Evolutionary conservation across 208 protist genomes (phyloP).

Genomic region (Strigomonas culicis): DNA sequence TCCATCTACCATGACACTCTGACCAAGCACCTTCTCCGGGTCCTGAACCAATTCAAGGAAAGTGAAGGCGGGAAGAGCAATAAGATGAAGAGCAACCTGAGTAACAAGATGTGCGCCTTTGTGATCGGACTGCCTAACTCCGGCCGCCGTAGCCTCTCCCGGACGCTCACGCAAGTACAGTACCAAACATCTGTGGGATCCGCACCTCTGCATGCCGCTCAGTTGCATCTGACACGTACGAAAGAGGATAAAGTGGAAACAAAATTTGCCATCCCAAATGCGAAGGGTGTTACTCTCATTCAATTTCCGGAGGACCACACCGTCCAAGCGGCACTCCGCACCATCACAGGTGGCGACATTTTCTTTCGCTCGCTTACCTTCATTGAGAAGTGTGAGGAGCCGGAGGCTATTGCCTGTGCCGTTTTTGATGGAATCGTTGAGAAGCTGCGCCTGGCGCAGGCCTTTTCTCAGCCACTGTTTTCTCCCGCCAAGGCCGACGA

Average conservation of each 20-base stretch:
- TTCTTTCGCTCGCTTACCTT: constrained; percentile 67
- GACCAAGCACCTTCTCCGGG: constrained; percentile 44
- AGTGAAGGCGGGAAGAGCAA: constrained; percentile 47
- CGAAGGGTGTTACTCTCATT: constrained; percentile 74
- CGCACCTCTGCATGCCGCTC: constrained; percentile 65
- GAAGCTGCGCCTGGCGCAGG: constrained; percentile 61
- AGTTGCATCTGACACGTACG: constrained; percentile 64
- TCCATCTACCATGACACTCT: constrained; percentile 63
- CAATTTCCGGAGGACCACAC: constrained; percentile 64
- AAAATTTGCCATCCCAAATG: constrained; percentile 78
- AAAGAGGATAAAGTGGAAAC: constrained; percentile 33
- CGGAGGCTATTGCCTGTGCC: constrained; percentile 64
- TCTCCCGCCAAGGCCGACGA: not conserved
- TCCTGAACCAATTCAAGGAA: constrained; percentile 65
- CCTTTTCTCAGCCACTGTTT: constrained; percentile 64
- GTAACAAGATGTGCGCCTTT: constrained; percentile 73
- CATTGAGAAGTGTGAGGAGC: constrained; percentile 61
- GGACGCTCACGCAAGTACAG: constrained; percentile 36
- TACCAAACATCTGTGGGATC: constrained; percentile 57
- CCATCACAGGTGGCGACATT: constrained; percentile 50
- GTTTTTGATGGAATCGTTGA: constrained; percentile 63
- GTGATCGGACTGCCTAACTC: constrained; percentile 83
- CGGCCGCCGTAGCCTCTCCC: constrained; percentile 60
- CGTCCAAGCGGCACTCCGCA: constrained; percentile 50
- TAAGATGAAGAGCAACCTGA: constrained; percentile 61